Conservation (phyloP, 1,284 basidiomycete species). For the Cutaneotrichosporon cavernicola region DNA sequence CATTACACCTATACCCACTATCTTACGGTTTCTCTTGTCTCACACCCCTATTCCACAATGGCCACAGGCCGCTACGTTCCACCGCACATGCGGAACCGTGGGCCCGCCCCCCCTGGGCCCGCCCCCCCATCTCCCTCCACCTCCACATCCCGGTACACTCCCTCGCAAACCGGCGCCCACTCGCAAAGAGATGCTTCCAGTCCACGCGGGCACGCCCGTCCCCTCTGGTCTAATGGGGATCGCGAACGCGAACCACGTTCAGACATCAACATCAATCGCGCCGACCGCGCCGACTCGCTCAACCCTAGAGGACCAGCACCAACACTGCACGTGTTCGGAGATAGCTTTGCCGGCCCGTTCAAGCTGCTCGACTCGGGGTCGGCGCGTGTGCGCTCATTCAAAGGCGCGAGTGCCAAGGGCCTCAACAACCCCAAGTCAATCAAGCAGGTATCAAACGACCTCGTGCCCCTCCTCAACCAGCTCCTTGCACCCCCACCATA, state of each 20-base stretch:
- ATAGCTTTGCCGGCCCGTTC: conserved; percentile 48
- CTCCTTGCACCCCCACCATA: conserved; percentile 43
- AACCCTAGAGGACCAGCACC: background rate
- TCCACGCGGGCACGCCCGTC: background rate
- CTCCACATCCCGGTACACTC: background rate
- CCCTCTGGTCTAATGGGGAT: background rate
- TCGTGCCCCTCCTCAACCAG: conserved; percentile 39
- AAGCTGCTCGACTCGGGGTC: conserved; percentile 38
- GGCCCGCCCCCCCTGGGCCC: too few relatives aligned
- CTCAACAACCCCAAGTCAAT: conserved; percentile 39
- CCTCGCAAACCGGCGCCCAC: background rate
- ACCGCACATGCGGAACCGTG: conserved; percentile 39
- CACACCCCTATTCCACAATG: conserved; percentile 1
- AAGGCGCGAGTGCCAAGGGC: conserved; percentile 44
- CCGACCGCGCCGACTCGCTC: background rate
- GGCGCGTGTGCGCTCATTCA: conserved; percentile 41
- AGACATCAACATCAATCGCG: background rate
- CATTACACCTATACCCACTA: background rate
- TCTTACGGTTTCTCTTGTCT: background rate
- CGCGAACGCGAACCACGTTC: background rate
- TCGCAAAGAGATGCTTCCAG: background rate
- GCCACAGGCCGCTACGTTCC: conserved; percentile 38
- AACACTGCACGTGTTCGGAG: conserved; percentile 44
- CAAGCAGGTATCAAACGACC: conserved; percentile 43
- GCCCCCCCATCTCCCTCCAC: background rate